These are phyloP conservation scores for Tylopilus subfusipes DNA, from an alignment of 768 basidiomycete species.

Conservation along the genomic window DNA sequence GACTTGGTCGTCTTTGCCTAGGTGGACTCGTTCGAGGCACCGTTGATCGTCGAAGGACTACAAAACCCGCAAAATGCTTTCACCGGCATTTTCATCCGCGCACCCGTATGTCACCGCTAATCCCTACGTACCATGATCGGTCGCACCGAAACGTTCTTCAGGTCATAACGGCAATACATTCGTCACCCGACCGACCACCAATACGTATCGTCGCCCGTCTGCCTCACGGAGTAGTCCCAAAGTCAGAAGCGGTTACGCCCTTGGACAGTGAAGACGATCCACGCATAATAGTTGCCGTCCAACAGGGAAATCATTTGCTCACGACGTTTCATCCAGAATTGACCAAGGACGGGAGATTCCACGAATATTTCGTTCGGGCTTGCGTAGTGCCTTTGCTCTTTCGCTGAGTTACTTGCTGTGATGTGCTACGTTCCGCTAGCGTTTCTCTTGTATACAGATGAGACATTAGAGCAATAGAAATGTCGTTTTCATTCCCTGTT, in stretches of 20 bases:
- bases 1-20: slow-evolving; percentile 34
- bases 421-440: not conserved
- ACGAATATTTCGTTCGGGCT: slow-evolving; percentile 82
- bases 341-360: slow-evolving; percentile 81
- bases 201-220: slow-evolving; percentile 72
- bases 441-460: not conserved
- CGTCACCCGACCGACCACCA: slow-evolving; percentile 47
- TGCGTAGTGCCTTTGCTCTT: slow-evolving; percentile 50
- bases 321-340: slow-evolving; percentile 96
- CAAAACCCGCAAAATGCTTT: slow-evolving; percentile 60
- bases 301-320: slow-evolving; percentile 79
- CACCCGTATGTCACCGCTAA: slow-evolving; percentile 55
- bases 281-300: slow-evolving; percentile 74
- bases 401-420: not conserved
- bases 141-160: slow-evolving; percentile 25
- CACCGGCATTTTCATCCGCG: slow-evolving; percentile 89
- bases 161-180: slow-evolving; percentile 59
- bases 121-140: not conserved
- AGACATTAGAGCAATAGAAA: not conserved
- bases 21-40: slow-evolving; percentile 89
- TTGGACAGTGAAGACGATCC: slow-evolving; percentile 49
- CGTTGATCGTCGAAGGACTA: slow-evolving; percentile 62
- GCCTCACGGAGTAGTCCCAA: slow-evolving; percentile 48
- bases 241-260: slow-evolving; percentile 32
- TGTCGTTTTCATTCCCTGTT: not conserved